Evolutionary conservation across 345 rosid species (phyloP).

Genomic region (Alliaria petiolata): DNA sequence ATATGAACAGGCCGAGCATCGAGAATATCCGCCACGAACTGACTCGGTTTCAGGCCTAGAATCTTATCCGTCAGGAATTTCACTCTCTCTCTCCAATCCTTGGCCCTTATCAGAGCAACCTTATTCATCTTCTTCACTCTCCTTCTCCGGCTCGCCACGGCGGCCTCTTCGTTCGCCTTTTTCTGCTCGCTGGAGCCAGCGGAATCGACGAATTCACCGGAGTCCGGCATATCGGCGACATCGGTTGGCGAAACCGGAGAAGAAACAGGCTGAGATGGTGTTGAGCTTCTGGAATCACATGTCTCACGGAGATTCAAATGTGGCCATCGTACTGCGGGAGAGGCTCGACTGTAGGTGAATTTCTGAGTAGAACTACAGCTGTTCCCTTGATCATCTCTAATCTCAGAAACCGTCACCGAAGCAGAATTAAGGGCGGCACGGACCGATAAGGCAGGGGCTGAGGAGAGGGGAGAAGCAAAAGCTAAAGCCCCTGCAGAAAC

Average conservation of each 20-base stretch:
- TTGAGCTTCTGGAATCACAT: constrained; percentile 30
- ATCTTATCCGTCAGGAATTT: constrained; percentile 61
- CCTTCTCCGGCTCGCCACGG: constrained; percentile 45
- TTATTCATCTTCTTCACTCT: constrained; percentile 81
- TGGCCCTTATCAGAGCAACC: constrained; percentile 77
- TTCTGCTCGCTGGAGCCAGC: constrained; percentile 23
- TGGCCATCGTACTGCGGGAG: constrained; percentile 92
- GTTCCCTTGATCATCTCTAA: constrained; percentile 28
- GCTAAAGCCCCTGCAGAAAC: constrained; percentile 31
- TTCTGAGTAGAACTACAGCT: constrained; percentile 15
- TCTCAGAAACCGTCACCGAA: neutral
- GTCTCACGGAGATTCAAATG: constrained; percentile 56
- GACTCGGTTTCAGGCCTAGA: constrained; percentile 46
- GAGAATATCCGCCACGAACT: constrained; percentile 78
- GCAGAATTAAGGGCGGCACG: constrained; percentile 14
- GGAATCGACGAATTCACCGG: constrained; percentile 12
- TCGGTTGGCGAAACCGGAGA: constrained; percentile 22
- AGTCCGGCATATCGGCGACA: constrained; percentile 18
- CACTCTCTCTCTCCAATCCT: constrained; percentile 89
- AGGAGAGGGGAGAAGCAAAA: constrained; percentile 15
- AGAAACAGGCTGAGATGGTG: constrained; percentile 35
- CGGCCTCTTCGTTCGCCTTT: constrained; percentile 35
- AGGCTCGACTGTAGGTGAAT: constrained; percentile 82
- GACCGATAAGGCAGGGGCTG: constrained; percentile 16
- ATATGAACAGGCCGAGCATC: constrained; percentile 70